Base-by-base conservation (phyloP, 1,284 basidiomycete species). In the Heterobasidion occidentale region DNA sequence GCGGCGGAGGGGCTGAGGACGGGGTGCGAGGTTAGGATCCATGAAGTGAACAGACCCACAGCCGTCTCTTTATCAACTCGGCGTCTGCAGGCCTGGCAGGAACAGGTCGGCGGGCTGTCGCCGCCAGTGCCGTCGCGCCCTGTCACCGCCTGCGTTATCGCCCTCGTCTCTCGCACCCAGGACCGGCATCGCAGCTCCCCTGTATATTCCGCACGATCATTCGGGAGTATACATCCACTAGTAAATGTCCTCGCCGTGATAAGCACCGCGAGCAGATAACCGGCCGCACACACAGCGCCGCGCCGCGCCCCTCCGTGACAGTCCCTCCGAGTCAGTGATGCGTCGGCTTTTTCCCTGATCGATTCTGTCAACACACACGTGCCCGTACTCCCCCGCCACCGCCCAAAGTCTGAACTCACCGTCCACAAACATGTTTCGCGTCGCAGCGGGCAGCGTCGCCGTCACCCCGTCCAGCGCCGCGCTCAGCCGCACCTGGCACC, bases 361-460 rank as follows among this genome's bases (percentile, higher is more conserved):
- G 27, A 27, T 5, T 27, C 27, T 6, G n/a, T 42, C 38, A 11
- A 17, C 19, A 34, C 20, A 52, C 35, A 55, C 36, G 9, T 15
- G 9, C 11, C 17, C n/a, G n/a, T n/a, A n/a, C n/a, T n/a, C n/a
- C n/a, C n/a, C n/a, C n/a, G n/a, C 33, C 7, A 15, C 15, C 44
- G 36, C 6, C 33, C 35, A 14, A 20, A n/a, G n/a, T n/a, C n/a
- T 35, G 48, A 38, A 72, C 82, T 67, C 62, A 88, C 90, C 92
- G 68, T 94, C 92, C 36, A 97, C 94, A 68, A 94, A 95, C 92
- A 99, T 94, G 74, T 99, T 99, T 67, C 96, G 76, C 36, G 96
- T 99, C 15, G 96, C 95, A 9, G 90, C 80, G 0, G 97, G 97
- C 34, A 99, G 73, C 17, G 79, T 89, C n/a, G 86, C 90, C 1